Evolutionary conservation across 495 filamentous ascomycete genomes (phyloP).

Genomic region (Usnea hakonensis): DNA sequence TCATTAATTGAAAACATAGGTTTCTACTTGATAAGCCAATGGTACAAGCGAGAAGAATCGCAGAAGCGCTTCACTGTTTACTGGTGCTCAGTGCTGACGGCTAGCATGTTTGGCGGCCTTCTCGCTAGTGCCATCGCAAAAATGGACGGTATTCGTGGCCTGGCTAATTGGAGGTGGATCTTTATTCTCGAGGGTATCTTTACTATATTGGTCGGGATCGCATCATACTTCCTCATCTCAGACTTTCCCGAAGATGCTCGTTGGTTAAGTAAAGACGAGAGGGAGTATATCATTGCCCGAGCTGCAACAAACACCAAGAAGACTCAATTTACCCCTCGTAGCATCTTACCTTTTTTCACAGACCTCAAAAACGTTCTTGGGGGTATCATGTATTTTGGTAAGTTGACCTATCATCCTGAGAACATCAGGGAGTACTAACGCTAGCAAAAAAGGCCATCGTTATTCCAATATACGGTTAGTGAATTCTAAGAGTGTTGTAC

Average conservation of each 20-base stretch:
- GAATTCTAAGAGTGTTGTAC: too few relatives aligned
- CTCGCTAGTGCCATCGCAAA: constrained; percentile 31
- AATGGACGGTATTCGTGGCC: constrained; percentile 59
- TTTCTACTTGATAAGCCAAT: constrained; percentile 29
- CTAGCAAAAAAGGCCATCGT: constrained; percentile 14
- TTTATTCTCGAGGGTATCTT: constrained; percentile 30
- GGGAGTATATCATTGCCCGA: constrained; percentile 16
- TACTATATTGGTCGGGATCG: constrained; percentile 22
- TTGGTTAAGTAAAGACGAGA: constrained; percentile 24
- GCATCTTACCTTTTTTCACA: constrained; percentile 14
- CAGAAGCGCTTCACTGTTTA: constrained; percentile 33
- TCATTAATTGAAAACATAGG: constrained; percentile 4
- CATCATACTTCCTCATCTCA: constrained; percentile 28
- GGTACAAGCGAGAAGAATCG: constrained; percentile 31
- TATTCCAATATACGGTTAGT: constrained; percentile 26
- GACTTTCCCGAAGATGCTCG: constrained; percentile 30
- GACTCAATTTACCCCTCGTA: neutral
- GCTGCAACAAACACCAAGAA: constrained; percentile 10
- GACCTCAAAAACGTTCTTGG: constrained; percentile 25
- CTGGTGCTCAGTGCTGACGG: constrained; percentile 25
- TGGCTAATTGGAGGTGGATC: constrained; percentile 49
- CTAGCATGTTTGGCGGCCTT: constrained; percentile 32
- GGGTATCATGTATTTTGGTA: constrained; percentile 28
- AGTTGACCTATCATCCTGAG: neutral
- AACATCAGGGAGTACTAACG: neutral